phyloP scores from a whole-genome alignment of 2,329 filamentous ascomycete genomes.

The Calycina marina region DNA sequence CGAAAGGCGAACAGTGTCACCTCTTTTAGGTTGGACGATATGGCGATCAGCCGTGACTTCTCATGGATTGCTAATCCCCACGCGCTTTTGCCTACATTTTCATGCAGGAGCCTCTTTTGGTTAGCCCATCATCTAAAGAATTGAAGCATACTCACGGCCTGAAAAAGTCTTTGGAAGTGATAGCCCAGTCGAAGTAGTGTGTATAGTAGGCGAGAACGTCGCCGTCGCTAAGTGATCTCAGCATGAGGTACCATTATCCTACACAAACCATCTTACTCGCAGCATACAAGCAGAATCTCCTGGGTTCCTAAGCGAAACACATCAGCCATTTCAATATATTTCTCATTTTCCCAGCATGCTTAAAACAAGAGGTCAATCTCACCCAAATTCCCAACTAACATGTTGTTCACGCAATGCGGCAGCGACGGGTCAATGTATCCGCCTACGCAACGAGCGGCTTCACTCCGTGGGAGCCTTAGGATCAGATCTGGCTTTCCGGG shows the following conservation, averaged over 20 bases:
- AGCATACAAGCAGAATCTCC: constrained; percentile 53
- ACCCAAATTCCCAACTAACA: constrained; percentile 56
- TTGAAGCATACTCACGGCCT: constrained; percentile 9
- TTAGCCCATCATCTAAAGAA: constrained; percentile 1
- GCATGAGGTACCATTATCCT: too few species aligned
- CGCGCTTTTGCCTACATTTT: constrained; percentile 63
- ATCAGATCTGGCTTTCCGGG: constrained; percentile 34
- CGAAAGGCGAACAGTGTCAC: constrained; percentile 42
- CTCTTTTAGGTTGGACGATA: constrained; percentile 57
- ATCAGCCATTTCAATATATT: too few species aligned
- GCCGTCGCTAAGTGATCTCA: too few species aligned
- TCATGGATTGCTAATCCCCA: constrained; percentile 53
- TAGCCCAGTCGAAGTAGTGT: constrained; percentile 6
- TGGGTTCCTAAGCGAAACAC: too few species aligned
- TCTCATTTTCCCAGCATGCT: too few species aligned
- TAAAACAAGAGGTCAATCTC: too few species aligned
- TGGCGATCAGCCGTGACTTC: constrained; percentile 50
- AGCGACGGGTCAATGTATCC: constrained; percentile 37
- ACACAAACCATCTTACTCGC: too few species aligned
- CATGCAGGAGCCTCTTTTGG: constrained; percentile 44
- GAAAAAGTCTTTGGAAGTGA: too few species aligned
- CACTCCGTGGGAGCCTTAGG: constrained; percentile 27
- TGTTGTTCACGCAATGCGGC: constrained; percentile 53
- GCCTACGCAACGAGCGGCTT: constrained; percentile 28
- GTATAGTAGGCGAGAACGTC: constrained; percentile 61